Evolutionary conservation across 148 eudicot genomes (phyloP), one percentile per base, ranked within the genome.

Genomic region (Fagopyrum homotropicum): DNA sequence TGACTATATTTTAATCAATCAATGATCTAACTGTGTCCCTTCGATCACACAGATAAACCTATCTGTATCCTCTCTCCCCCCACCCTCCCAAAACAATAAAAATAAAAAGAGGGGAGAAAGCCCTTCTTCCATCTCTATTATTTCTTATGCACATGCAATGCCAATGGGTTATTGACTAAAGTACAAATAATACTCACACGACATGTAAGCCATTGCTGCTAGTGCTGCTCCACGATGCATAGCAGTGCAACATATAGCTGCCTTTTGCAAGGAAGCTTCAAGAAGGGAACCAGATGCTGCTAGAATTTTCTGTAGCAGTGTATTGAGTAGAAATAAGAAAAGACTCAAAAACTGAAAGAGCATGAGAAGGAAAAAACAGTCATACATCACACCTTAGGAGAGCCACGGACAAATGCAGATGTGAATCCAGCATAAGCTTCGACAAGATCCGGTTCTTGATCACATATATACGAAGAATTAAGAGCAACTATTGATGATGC

Each of bases 211-310:
- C 99, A 95, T 90, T 77, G 99, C 99, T 69, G 97, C 87, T 68
- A 95, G 86, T 82, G 99, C 97, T 76, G 97, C 99, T 84, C 97
- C 99, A 73, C 99, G 97, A 82, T 95, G 99, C 97, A 95, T 90
- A 80, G 99, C 97, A 43, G 97, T 95, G 82, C 93, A 89, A 73
- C 96, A 95, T 81, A 95, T 92, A 72, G 93, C 92, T 56, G 97
- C 97, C 82, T 95, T 95, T 82, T 95, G 99, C 61, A 95, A 76
- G 69, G 99, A 90, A 63, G 82, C 83, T 87, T 95, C 96, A 77
- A 95, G 82, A 64, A 92, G 86, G 75, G 90, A 73, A 47, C 93
- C 87, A 79, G 97, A 89, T 72, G 91, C 87, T 74, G 87, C 91
- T 76, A 95, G 83, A 74, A 88, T 86, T 66, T 84, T 93, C 99